A percentile compares a stretch with the other conserved stretches of the same genome.
phyloP scores from a whole-genome alignment of 768 basidiomycete species.

The Tylopilus sp. region DNA sequence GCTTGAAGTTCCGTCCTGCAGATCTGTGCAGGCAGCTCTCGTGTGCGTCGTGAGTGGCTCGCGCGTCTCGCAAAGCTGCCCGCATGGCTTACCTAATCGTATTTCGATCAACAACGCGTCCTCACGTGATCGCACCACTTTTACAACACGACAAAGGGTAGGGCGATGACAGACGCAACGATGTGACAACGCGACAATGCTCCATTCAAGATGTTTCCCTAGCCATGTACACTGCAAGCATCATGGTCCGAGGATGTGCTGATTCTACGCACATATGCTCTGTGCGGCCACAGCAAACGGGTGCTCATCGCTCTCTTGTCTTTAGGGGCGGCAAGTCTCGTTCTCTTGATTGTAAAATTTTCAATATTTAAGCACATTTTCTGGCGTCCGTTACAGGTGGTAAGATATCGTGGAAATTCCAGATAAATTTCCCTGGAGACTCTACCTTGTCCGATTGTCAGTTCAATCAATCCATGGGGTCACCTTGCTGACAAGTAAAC shows the following conservation, averaged over 20 bases:
- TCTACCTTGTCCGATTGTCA: constrained; percentile 17
- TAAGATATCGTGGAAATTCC: constrained; percentile 4
- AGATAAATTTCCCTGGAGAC: constrained; percentile 17
- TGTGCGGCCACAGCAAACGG: constrained; percentile 20
- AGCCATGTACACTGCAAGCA: constrained; percentile 16
- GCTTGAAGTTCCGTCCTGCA: too few species aligned
- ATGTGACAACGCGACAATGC: too few species aligned
- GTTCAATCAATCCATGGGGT: constrained; percentile 1
- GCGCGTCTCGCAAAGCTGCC: too few species aligned
- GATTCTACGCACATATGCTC: constrained; percentile 27
- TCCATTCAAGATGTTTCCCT: constrained; percentile 3
- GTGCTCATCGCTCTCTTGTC: constrained; percentile 15
- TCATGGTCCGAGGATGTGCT: constrained; percentile 19
- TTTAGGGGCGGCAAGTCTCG: constrained; percentile 15
- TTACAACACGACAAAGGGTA: too few species aligned
- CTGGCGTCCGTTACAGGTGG: constrained; percentile 16
- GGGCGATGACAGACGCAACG: too few species aligned
- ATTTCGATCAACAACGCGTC: too few species aligned
- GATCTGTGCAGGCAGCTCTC: too few species aligned
- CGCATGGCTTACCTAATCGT: too few species aligned
- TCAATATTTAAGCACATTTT: background rate
- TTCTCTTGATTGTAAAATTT: too few species aligned
- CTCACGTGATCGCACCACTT: constrained; percentile 17
- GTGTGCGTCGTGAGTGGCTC: too few species aligned
- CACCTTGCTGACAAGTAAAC: background rate